Percentiles rank a stretch among this genome's conserved stretches.
phyloP scores from a whole-genome alignment of 169 alveolate genomes.

The Plasmodium sp. region DNA sequence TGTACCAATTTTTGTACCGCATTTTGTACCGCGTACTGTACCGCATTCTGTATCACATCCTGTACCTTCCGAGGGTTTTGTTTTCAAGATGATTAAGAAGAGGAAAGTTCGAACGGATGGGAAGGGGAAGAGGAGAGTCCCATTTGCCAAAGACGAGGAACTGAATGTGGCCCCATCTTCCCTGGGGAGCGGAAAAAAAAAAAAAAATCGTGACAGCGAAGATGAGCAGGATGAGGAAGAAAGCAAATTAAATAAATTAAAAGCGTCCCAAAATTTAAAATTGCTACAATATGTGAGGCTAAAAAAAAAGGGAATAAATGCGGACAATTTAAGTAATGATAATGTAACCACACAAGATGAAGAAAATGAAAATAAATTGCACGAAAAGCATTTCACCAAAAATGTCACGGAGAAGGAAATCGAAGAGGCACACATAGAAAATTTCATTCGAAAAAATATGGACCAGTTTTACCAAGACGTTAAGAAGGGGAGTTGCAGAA shows the following conservation, averaged over 20 bases:
- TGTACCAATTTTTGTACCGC: not conserved
- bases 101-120: constrained; percentile 14
- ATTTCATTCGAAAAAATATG: constrained; percentile 59
- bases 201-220: not conserved
- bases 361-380: constrained; percentile 35
- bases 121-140: constrained; percentile 11
- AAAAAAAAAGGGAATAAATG: constrained; percentile 68
- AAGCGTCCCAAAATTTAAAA: constrained; percentile 45
- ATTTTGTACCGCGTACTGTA: not conserved
- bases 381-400: constrained; percentile 67
- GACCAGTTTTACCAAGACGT: constrained; percentile 25
- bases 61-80: not conserved
- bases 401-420: constrained; percentile 67
- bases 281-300: constrained; percentile 42
- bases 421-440: constrained; percentile 64
- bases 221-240: not conserved
- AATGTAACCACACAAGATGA: constrained; percentile 12
- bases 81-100: constrained; percentile 20
- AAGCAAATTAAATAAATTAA: constrained; percentile 20
- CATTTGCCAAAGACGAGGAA: constrained; percentile 37
- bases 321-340: constrained; percentile 23
- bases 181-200: not conserved
- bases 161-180: not conserved
- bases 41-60: not conserved
- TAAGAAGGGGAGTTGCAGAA: not conserved